phyloP scores from a whole-genome alignment of 2,329 filamentous ascomycete species.

The Pyrenophora tritici-repentis region DNA sequence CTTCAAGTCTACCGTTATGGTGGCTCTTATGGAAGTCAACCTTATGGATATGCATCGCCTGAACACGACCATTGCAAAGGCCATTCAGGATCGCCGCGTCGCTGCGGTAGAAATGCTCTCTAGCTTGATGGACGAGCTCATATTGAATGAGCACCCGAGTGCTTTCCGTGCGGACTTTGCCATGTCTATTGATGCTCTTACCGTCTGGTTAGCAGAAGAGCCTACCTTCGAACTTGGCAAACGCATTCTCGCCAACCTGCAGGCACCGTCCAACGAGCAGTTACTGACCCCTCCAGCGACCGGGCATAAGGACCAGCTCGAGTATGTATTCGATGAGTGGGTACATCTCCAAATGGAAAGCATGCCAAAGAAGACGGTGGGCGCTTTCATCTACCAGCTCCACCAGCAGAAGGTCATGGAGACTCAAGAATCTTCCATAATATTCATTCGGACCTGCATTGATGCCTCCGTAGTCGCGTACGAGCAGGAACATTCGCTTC shows the following conservation, averaged over 20 bases:
- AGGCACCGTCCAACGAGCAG: slow-evolving; percentile 60
- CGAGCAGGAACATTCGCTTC: slow-evolving; percentile 69
- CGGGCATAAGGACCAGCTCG: slow-evolving; percentile 78
- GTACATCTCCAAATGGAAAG: slow-evolving; percentile 78
- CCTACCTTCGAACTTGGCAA: slow-evolving; percentile 68
- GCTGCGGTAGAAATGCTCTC: slow-evolving; percentile 79
- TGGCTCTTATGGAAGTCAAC: slow-evolving; percentile 63
- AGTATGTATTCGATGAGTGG: slow-evolving; percentile 98
- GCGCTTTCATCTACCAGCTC: slow-evolving; percentile 83
- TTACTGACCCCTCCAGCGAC: slow-evolving; percentile 61
- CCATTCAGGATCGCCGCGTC: slow-evolving; percentile 71
- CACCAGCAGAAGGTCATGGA: slow-evolving; percentile 74
- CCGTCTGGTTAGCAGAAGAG: slow-evolving; percentile 79
- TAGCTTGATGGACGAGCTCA: slow-evolving; percentile 74
- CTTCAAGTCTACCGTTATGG: slow-evolving; percentile 65
- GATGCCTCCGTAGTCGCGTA: slow-evolving; percentile 79
- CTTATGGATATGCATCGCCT: slow-evolving; percentile 65
- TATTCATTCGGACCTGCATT: slow-evolving; percentile 80
- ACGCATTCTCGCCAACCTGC: slow-evolving; percentile 70
- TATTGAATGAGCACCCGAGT: slow-evolving; percentile 77
- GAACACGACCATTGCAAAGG: slow-evolving; percentile 70
- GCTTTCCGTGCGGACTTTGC: slow-evolving; percentile 86
- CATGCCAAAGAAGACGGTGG: slow-evolving; percentile 71
- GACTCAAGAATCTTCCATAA: slow-evolving; percentile 73
- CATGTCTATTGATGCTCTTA: slow-evolving; percentile 78